These are phyloP conservation scores for Herpetomonas tarakana DNA, from an alignment of 208 protist species.

Conservation along the genomic window DNA sequence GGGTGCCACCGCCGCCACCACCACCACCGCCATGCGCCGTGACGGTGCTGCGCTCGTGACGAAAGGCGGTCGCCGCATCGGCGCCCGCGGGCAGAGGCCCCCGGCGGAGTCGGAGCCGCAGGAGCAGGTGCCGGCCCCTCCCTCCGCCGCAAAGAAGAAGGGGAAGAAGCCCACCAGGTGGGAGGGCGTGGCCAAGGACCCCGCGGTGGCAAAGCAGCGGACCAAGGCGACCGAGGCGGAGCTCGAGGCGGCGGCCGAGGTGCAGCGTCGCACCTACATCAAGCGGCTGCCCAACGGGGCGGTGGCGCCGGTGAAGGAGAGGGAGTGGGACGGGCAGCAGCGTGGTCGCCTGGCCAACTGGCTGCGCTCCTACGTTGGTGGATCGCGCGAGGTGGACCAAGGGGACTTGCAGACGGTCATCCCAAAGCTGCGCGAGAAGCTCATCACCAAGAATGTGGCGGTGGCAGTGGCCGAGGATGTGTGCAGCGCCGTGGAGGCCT, in stretches of 20 bases:
- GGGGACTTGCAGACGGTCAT: conserved; percentile 92
- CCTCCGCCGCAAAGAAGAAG: conserved; percentile 24
- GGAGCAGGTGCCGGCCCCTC: conserved; percentile 1
- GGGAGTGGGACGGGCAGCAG: conserved; percentile 73
- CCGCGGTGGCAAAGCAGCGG: conserved; percentile 34
- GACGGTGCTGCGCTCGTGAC: conserved; percentile 46
- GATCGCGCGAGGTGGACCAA: conserved; percentile 65
- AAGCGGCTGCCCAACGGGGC: conserved; percentile 63
- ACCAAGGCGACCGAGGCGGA: conserved; percentile 58
- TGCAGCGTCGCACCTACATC: conserved; percentile 69
- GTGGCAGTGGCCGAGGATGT: conserved; percentile 95
- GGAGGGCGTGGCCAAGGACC: conserved; percentile 31
- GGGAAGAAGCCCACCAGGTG: conserved; percentile 67
- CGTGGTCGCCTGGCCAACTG: conserved; percentile 72
- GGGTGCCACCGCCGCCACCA: background rate
- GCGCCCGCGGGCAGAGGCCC: conserved; percentile 27
- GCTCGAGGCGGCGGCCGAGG: conserved; percentile 63
- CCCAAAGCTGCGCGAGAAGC: conserved; percentile 87
- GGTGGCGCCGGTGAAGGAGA: conserved; percentile 69
- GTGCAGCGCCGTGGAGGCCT: conserved; percentile 91
- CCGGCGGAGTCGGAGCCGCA: conserved; percentile 3
- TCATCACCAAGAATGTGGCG: conserved; percentile 98
- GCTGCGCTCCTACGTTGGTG: conserved; percentile 70
- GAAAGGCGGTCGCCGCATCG: conserved; percentile 57
- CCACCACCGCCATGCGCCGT: conserved; percentile 1